Percentiles rank a stretch among this genome's conserved stretches.
phyloP scores from a whole-genome alignment of 139 green algal species.

The Closterium sp. region DNA sequence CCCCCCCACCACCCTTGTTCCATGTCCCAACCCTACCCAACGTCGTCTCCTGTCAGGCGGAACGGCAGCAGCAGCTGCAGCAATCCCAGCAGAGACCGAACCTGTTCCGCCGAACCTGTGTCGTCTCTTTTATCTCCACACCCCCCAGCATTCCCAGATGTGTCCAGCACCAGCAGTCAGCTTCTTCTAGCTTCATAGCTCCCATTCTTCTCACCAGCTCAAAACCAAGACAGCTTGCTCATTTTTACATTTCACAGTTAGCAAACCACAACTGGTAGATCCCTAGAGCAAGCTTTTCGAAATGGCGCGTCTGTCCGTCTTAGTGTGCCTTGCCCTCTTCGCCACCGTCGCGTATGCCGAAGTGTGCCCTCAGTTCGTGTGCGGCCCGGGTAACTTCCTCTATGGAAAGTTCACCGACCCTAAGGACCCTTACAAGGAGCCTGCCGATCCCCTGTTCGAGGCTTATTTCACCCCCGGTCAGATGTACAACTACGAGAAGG shows the following conservation, averaged over 20 bases:
- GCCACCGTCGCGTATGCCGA: not conserved
- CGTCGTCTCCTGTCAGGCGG: not conserved
- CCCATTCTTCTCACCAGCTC: not conserved
- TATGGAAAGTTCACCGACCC: not conserved
- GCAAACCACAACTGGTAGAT: not conserved
- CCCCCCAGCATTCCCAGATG: not conserved
- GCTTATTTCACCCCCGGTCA: not conserved
- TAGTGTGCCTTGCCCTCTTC: not conserved
- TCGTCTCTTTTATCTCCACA: too few species aligned
- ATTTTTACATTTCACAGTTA: too few species aligned
- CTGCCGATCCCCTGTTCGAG: not conserved
- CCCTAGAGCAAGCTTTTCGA: not conserved
- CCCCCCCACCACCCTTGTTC: not conserved
- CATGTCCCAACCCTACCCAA: not conserved
- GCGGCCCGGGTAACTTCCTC: not conserved
- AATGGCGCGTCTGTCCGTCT: not conserved
- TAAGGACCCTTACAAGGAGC: not conserved
- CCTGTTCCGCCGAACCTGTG: too few species aligned
- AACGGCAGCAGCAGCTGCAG: not conserved
- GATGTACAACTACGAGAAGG: not conserved
- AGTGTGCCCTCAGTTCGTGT: not conserved
- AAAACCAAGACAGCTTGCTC: not conserved
- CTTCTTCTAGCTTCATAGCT: not conserved
- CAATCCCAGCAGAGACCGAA: too few species aligned
- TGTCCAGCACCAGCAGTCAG: not conserved